Conservation (phyloP, 2,329 filamentous ascomycete species). For the Colletotrichum aenigma region DNA sequence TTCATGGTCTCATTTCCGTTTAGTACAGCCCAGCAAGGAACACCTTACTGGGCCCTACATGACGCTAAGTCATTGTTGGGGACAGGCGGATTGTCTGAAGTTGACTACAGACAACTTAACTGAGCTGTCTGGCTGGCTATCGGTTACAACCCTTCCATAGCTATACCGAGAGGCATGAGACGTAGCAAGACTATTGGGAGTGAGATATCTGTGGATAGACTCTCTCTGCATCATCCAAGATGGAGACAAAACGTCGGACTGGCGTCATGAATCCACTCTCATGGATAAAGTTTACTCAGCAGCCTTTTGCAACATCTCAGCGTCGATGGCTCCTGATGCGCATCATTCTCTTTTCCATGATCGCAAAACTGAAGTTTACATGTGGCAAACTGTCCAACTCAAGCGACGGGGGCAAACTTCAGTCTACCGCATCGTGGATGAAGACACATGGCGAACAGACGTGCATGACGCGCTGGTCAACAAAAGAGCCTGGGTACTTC, state of each 20-base stretch:
- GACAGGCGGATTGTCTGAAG: not conserved
- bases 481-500: not conserved
- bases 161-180: not conserved
- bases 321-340: conserved; percentile 7
- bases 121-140: not conserved
- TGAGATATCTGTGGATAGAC: conserved; percentile 18
- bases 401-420: too few species aligned
- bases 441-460: not conserved
- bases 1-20: not conserved
- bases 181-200: not conserved
- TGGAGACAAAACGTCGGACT: conserved; percentile 16
- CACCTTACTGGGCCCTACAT: not conserved
- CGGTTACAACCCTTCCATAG: not conserved
- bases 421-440: not conserved
- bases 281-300: conserved; percentile 24
- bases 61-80: conserved; percentile 11
- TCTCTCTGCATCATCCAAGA: conserved; percentile 20
- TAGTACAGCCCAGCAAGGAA: not conserved
- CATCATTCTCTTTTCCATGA: not conserved
- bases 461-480: not conserved
- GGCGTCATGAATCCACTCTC: conserved; percentile 14
- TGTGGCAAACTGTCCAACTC: not conserved
- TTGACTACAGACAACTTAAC: not conserved
- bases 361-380: not conserved
- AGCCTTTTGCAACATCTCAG: conserved; percentile 25